These are phyloP conservation scores for Rhizophagus sp. DNA, from an alignment of 192 early-diverging fungal genomes.

Conservation along the genomic window DNA sequence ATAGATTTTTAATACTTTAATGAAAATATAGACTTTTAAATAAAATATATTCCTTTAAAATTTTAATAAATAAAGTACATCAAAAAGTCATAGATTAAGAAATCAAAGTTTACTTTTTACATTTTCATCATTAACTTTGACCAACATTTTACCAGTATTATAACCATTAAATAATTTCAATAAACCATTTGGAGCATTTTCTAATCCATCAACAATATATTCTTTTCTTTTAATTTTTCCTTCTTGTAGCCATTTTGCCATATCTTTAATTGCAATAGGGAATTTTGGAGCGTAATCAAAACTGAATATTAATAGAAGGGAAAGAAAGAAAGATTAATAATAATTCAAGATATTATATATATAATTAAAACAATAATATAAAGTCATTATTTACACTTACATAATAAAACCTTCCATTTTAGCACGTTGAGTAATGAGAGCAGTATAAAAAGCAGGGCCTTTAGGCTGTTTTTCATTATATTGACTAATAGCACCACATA, in stretches of 20 bases:
- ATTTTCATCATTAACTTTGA: conserved; percentile 43
- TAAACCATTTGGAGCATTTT: conserved; percentile 52
- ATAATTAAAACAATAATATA: neutral
- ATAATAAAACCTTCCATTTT: conserved; percentile 58
- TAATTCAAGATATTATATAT: neutral
- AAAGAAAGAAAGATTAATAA: neutral
- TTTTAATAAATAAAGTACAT: neutral
- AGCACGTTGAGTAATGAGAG: conserved; percentile 48
- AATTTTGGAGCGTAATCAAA: conserved; percentile 44
- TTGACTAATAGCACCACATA: conserved; percentile 55
- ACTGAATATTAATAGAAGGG: neutral
- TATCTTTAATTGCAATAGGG: conserved; percentile 41
- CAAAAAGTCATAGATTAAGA: neutral
- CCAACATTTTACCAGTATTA: conserved; percentile 56
- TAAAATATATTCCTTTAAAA: neutral
- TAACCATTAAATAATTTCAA: conserved; percentile 50
- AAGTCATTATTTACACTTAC: neutral
- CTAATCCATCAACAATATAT: conserved; percentile 48
- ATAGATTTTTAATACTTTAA: neutral
- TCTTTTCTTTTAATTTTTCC: conserved; percentile 47
- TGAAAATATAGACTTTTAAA: too few relatives aligned
- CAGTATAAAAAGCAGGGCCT: conserved; percentile 45
- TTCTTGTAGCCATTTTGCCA: conserved; percentile 49
- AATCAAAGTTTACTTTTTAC: conserved; percentile 38
- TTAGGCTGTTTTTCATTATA: conserved; percentile 45